phyloP scores from a whole-genome alignment of 2,329 filamentous ascomycete genomes.

The Mycosphaerella arachidis region DNA sequence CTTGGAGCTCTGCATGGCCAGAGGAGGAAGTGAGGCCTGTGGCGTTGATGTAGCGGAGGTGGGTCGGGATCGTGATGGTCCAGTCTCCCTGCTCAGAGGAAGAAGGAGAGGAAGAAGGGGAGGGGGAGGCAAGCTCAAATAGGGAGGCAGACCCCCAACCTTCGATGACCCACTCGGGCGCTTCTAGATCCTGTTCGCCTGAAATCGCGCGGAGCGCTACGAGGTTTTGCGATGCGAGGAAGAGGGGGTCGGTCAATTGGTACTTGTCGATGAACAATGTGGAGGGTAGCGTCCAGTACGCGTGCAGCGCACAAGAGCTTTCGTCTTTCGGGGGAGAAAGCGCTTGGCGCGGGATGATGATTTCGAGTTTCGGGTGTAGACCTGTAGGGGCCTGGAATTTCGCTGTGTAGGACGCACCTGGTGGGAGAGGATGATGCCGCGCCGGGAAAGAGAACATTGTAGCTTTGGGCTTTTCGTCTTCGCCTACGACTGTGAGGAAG shows the following conservation, averaged over 20 bases:
- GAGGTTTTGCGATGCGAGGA: conserved; percentile 76
- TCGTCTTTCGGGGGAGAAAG: conserved; percentile 43
- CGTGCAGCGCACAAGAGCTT: conserved; percentile 63
- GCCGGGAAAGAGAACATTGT: conserved; percentile 81
- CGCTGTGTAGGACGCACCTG: conserved; percentile 43
- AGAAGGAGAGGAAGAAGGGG: background rate
- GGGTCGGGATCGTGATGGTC: conserved; percentile 71
- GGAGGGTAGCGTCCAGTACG: conserved; percentile 78
- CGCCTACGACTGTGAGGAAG: conserved; percentile 70
- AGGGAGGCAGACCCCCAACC: conserved; percentile 77
- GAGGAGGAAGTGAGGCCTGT: conserved; percentile 19
- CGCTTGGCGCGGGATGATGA: conserved; percentile 56
- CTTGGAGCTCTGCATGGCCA: conserved; percentile 22
- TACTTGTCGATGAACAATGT: conserved; percentile 82
- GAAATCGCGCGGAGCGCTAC: conserved; percentile 62
- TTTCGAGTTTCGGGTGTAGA: conserved; percentile 74
- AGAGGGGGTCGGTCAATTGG: conserved; percentile 71
- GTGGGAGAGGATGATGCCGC: conserved; percentile 61
- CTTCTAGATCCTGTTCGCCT: conserved; percentile 82
- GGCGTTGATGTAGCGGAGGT: conserved; percentile 69
- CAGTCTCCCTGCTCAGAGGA: conserved; percentile 37
- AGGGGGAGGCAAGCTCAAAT: conserved; percentile 58
- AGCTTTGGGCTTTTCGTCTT: conserved; percentile 65
- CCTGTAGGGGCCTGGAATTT: conserved; percentile 68
- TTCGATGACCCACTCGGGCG: conserved; percentile 72